Percentiles rank a stretch among this genome's conserved stretches.
phyloP scores from a whole-genome alignment of 352 stramenopile genomes.

The Phytophthora fragariae region DNA sequence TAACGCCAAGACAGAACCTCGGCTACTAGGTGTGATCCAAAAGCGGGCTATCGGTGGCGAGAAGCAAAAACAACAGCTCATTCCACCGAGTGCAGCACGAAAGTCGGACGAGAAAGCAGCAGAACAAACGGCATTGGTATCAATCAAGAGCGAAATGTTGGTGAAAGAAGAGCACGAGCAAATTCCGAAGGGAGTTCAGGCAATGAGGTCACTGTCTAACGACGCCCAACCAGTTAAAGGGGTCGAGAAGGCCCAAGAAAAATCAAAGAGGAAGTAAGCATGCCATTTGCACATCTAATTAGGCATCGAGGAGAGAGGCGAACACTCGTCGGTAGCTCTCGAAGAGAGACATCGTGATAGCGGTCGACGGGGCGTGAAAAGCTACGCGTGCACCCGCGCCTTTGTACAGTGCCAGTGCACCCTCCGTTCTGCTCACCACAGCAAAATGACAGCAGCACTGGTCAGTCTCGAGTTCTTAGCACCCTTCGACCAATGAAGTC shows the following conservation, averaged over 20 bases:
- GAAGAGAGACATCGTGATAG: conserved; percentile 97
- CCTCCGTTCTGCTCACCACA: conserved; percentile 69
- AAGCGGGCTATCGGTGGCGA: conserved; percentile 32
- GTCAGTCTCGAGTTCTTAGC: conserved; percentile 6
- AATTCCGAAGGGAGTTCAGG: conserved; percentile 24
- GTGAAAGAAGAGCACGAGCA: conserved; percentile 45
- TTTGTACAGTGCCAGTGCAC: conserved; percentile 93
- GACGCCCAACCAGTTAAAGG: conserved; percentile 40
- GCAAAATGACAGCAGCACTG: conserved; percentile 9
- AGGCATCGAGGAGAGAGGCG: conserved; percentile 50
- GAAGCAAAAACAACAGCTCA: conserved; percentile 26
- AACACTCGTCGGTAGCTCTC: conserved; percentile 89
- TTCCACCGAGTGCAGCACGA: conserved; percentile 7
- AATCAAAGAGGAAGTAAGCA: conserved; percentile 21
- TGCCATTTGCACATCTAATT: conserved; percentile 28
- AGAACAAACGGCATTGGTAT: conserved; percentile 29
- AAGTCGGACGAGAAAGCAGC: conserved; percentile 1
- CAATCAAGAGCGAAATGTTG: conserved; percentile 33
- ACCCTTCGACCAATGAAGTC: not conserved
- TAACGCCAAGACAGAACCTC: conserved; percentile 43
- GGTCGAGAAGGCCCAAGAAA: conserved; percentile 4
- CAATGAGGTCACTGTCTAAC: conserved; percentile 40
- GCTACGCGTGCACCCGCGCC: conserved; percentile 94
- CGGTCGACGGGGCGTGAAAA: conserved; percentile 96
- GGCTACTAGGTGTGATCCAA: conserved; percentile 66